phyloP scores from a whole-genome alignment of 2,329 filamentous ascomycete species.

The Dactylonectria macrodidyma region DNA sequence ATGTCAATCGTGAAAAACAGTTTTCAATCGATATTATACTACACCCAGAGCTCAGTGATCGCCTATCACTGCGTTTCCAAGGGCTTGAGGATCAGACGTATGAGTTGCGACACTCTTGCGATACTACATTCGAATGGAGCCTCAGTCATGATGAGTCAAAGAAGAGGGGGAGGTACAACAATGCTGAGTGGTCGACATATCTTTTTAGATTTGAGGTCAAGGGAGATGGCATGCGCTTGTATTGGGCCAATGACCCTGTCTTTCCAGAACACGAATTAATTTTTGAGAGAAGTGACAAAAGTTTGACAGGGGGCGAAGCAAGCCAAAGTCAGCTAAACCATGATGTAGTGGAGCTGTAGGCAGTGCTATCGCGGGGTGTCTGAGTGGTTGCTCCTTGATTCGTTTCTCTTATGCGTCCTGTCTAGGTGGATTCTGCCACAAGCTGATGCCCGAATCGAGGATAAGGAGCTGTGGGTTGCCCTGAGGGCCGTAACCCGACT shows the following conservation, averaged over 20 bases:
- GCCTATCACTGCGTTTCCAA: neutral
- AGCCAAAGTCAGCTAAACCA: no score
- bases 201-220: neutral
- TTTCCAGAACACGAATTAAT: neutral
- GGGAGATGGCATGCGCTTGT: neutral
- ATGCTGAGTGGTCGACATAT: neutral
- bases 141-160: constrained; percentile 2
- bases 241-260: neutral
- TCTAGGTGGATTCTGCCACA: no score
- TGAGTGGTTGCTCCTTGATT: no score
- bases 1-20: neutral
- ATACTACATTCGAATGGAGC: neutral
- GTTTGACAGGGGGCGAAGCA: no score
- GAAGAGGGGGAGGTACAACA: constrained; percentile 10
- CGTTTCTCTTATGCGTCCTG: no score
- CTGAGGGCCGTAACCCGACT: no score
- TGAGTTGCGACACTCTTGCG: neutral
- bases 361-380: no score
- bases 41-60: neutral
- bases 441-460: no score
- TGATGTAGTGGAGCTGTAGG: no score
- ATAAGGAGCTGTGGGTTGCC: no score
- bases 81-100: constrained; percentile 3
- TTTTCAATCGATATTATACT: neutral
- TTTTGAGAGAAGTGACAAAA: neutral